Evolutionary conservation across 2,329 filamentous ascomycete genomes (phyloP).

Genomic region (Fusarium guadeloupense): DNA sequence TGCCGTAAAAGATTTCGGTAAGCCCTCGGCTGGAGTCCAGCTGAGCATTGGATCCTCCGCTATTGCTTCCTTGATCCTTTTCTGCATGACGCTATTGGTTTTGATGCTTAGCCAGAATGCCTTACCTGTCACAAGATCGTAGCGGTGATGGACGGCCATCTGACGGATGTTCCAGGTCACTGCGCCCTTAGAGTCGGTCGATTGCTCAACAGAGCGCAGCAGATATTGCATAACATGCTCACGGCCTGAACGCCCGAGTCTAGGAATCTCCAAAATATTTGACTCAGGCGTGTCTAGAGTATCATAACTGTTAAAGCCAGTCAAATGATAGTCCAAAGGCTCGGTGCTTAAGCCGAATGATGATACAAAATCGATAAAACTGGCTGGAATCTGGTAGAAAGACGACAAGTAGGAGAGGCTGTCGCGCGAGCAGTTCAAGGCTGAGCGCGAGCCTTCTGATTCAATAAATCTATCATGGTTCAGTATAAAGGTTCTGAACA

Average conservation of each 20-base stretch:
- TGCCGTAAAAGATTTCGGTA: no score
- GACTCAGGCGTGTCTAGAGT: not conserved
- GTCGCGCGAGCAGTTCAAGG: conserved; percentile 6
- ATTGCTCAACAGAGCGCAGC: conserved; percentile 8
- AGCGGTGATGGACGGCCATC: no score
- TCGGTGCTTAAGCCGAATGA: conserved; percentile 9
- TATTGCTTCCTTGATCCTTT: no score
- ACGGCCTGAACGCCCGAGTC: conserved; percentile 7
- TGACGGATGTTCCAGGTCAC: no score
- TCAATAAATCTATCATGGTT: conserved; percentile 3
- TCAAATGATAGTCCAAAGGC: conserved; percentile 18
- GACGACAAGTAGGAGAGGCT: not conserved
- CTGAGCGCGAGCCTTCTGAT: not conserved
- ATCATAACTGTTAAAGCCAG: conserved; percentile 4
- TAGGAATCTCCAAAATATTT: not conserved
- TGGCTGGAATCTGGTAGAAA: conserved; percentile 5
- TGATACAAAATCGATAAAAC: conserved; percentile 12
- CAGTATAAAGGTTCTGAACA: no score
- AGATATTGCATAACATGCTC: conserved; percentile 19
- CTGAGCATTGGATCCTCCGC: no score
- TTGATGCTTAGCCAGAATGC: no score
- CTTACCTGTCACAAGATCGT: no score
- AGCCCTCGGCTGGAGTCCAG: no score
- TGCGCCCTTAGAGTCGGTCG: rapidly evolving
- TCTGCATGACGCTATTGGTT: no score